Percentiles rank a stretch among this genome's conserved stretches.
phyloP scores from a whole-genome alignment of 202 grass and related monocot species.

The Carex arenaria region DNA sequence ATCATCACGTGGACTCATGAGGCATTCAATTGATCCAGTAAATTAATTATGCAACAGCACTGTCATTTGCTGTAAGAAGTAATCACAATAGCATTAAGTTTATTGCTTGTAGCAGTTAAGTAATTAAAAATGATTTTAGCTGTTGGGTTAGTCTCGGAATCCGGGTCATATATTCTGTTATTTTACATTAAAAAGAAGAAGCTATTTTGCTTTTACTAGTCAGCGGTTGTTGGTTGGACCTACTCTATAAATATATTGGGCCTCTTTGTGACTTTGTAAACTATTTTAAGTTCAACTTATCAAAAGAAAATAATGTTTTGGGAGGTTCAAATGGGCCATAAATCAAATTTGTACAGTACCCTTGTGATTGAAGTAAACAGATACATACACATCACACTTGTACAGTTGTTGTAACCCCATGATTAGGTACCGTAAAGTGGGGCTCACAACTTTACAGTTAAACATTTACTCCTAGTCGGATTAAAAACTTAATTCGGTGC shows the following conservation, averaged over 20 bases:
- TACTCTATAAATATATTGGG: background rate
- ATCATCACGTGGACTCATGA: slow-evolving; percentile 14
- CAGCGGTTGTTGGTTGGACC: background rate
- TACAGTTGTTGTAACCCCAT: background rate
- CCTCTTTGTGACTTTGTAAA: background rate
- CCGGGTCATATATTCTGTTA: background rate
- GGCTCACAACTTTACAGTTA: too few species aligned
- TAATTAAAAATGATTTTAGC: too few species aligned
- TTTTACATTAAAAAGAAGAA: background rate
- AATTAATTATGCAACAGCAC: background rate
- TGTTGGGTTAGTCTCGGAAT: background rate
- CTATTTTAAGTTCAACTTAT: background rate
- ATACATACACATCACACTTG: background rate
- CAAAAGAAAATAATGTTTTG: background rate
- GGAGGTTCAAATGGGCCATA: background rate
- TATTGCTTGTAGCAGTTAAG: background rate
- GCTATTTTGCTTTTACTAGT: background rate
- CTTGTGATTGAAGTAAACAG: background rate
- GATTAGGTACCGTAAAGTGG: background rate
- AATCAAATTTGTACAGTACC: background rate
- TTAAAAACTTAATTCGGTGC: too few species aligned
- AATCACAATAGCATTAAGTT: background rate
- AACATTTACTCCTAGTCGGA: too few species aligned
- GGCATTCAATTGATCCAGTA: background rate
- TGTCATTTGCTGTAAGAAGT: background rate